These are phyloP conservation scores for Rachicladosporium sp. DNA, from an alignment of 2,329 filamentous ascomycete genomes.

Conservation along the genomic window DNA sequence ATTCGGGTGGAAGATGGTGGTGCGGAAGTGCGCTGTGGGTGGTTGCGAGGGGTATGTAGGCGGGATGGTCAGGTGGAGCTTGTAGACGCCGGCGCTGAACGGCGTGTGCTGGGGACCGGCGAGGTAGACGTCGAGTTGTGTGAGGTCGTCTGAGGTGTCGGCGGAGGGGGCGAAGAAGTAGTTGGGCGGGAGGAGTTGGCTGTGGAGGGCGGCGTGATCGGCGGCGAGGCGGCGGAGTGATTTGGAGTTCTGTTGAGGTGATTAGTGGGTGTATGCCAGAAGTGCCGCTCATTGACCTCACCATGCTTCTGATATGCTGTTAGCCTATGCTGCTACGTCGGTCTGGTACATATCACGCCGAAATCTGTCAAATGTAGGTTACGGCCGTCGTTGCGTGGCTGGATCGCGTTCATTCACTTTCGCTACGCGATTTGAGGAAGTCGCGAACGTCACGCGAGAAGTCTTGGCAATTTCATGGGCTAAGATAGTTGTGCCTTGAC, in stretches of 20 bases:
- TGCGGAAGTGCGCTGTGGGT: constrained; percentile 48
- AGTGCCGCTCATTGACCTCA: constrained; percentile 14
- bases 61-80: constrained; percentile 47
- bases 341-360: too few species aligned
- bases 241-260: constrained; percentile 30
- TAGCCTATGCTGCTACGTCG: too few species aligned
- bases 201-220: constrained; percentile 47
- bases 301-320: too few species aligned
- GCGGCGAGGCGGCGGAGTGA: constrained; percentile 46
- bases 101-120: constrained; percentile 49
- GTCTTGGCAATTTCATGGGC: too few species aligned
- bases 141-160: constrained; percentile 39
- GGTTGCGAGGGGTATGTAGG: constrained; percentile 41
- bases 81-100: constrained; percentile 47
- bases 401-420: too few species aligned
- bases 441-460: too few species aligned
- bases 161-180: constrained; percentile 42
- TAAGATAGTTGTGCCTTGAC: too few species aligned
- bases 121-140: constrained; percentile 44
- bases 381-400: too few species aligned
- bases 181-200: constrained; percentile 45
- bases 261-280: background rate
- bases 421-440: too few species aligned
- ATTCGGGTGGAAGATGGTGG: constrained; percentile 53
- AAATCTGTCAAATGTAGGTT: too few species aligned